A percentile compares a stretch with the other conserved stretches of the same genome.
Conservation (phyloP, 768 basidiomycete species). For the Amanita fuliginea region DNA sequence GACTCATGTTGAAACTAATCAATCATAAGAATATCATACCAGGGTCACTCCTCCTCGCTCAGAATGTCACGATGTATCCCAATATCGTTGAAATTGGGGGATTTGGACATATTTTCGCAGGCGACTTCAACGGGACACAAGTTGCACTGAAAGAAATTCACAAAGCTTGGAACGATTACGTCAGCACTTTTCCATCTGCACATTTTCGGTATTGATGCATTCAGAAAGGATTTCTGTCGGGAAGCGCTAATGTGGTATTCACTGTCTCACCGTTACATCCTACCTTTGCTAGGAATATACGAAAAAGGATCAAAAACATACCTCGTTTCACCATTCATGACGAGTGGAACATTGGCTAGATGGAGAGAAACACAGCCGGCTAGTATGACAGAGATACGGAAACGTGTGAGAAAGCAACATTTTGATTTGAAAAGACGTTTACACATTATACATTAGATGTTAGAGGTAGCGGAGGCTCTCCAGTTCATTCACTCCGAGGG, state of each 20-base stretch:
- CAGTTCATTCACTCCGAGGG: conserved; percentile 3
- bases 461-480: background rate
- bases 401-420: background rate
- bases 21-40: background rate
- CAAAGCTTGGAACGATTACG: background rate
- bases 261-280: background rate
- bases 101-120: background rate
- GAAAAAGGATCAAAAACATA: background rate
- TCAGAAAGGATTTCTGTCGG: background rate
- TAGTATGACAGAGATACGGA: background rate
- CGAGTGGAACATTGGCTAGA: background rate
- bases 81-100: background rate
- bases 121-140: background rate
- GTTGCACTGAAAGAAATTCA: background rate
- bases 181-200: background rate
- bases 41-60: background rate
- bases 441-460: background rate
- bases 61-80: no score
- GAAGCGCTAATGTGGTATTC: background rate
- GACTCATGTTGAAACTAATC: background rate
- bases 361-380: background rate
- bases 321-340: conserved; percentile 1
- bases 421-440: background rate
- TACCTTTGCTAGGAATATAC: background rate
- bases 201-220: background rate